Conservation (phyloP, 108 stramenopile species). For the Nannochloropsis oceanica region DNA sequence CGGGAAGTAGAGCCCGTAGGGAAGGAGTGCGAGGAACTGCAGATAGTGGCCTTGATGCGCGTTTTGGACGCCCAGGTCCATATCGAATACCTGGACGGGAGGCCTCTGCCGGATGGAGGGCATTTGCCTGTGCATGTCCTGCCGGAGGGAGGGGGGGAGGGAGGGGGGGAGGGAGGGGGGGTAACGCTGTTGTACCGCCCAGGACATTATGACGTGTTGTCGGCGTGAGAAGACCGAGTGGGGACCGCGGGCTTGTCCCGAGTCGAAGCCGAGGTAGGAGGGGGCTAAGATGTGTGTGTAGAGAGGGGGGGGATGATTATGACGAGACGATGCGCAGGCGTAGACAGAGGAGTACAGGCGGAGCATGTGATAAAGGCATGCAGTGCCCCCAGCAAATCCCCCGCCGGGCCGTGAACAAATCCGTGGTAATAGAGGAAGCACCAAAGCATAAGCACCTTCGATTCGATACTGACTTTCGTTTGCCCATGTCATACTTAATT, state of each 20-base stretch:
- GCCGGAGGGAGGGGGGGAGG: not conserved
- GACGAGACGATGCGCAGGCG: too few relatives aligned
- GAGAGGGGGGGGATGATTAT: not conserved
- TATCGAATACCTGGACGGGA: conserved; percentile 45
- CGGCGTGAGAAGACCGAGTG: too few relatives aligned
- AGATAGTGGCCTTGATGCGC: conserved; percentile 38
- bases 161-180: not conserved
- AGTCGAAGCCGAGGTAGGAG: not conserved
- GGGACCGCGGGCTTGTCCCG: too few relatives aligned
- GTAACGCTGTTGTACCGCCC: conserved; percentile 27
- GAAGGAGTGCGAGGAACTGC: conserved; percentile 42
- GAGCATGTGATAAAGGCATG: too few relatives aligned
- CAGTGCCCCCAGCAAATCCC: too few relatives aligned
- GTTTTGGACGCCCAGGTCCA: conserved; percentile 24
- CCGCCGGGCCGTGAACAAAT: too few relatives aligned
- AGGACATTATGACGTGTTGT: conserved; percentile 28
- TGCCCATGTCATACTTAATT: too few relatives aligned
- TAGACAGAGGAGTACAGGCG: too few relatives aligned
- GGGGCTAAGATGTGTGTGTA: not conserved
- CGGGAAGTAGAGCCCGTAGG: conserved; percentile 49
- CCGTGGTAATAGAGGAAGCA: too few relatives aligned
- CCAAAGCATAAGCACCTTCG: too few relatives aligned
- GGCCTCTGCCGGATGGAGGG: not conserved
- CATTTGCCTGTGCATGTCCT: not conserved
- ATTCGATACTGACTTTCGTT: too few relatives aligned